A percentile compares a stretch with the other conserved stretches of the same genome.
Evolutionary conservation across 2,329 filamentous ascomycete species (phyloP).

Genomic region (Escovopsis sp.): DNA sequence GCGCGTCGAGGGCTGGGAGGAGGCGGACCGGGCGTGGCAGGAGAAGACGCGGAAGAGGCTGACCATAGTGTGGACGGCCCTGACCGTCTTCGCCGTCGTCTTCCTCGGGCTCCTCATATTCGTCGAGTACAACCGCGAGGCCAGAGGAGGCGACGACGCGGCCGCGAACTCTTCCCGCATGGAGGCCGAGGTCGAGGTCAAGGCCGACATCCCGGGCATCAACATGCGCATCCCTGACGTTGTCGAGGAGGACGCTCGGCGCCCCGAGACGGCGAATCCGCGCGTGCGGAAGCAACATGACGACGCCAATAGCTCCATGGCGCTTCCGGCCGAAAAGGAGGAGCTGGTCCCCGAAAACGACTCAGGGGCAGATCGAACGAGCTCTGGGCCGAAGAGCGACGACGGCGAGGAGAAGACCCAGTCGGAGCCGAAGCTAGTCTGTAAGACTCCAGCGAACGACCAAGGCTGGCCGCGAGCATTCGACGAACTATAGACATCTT

Average conservation of each 20-base stretch:
- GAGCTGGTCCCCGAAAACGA: constrained; percentile 2
- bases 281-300: too few relatives aligned
- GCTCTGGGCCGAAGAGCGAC: background rate
- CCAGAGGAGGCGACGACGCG: constrained; percentile 2
- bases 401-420: constrained; percentile 7
- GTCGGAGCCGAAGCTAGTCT: constrained; percentile 9
- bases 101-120: constrained; percentile 27
- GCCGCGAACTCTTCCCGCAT: background rate
- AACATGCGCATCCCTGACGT: too few relatives aligned
- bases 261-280: too few relatives aligned
- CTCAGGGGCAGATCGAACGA: background rate
- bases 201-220: too few relatives aligned
- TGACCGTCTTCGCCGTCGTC: constrained; percentile 31
- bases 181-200: too few relatives aligned
- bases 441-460: constrained; percentile 13
- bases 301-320: too few relatives aligned
- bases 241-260: too few relatives aligned
- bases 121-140: constrained; percentile 10
- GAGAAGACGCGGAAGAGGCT: constrained; percentile 49
- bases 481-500: constrained; percentile 26
- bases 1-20: constrained; percentile 52
- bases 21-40: constrained; percentile 50
- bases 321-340: background rate
- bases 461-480: constrained; percentile 27
- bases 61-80: constrained; percentile 47